These are phyloP conservation scores for Fraxinus velutina DNA, from an alignment of 305 asterid genomes.

Conservation along the genomic window DNA sequence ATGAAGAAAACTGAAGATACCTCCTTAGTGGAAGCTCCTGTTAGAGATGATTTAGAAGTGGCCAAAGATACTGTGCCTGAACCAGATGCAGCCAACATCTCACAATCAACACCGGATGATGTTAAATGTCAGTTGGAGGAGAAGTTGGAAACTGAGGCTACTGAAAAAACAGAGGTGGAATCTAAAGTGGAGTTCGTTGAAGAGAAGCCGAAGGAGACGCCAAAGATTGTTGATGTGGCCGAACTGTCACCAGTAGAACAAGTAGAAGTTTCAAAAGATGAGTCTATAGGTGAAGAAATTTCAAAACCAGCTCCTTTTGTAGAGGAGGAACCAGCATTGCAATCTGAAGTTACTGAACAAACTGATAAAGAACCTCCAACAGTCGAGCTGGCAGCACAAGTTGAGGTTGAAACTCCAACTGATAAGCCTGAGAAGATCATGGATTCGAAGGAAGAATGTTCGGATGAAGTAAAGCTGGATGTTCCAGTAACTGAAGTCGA, in stretches of 20 bases:
- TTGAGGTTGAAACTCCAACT: constrained; percentile 25
- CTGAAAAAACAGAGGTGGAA: constrained; percentile 18
- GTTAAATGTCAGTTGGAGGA: constrained; percentile 23
- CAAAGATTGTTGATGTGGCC: constrained; percentile 25
- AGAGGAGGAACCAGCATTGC: constrained; percentile 31
- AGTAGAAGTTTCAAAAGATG: constrained; percentile 29
- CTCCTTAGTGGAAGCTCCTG: neutral
- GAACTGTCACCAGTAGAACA: constrained; percentile 25
- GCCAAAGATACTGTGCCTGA: constrained; percentile 23
- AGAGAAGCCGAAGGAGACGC: constrained; percentile 33
- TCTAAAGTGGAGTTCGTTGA: constrained; percentile 12
- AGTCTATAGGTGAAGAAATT: constrained; percentile 18
- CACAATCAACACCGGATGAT: constrained; percentile 11
- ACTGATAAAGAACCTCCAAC: constrained; percentile 23
- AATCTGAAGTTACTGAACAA: constrained; percentile 23
- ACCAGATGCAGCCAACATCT: neutral
- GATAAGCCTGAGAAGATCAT: constrained; percentile 24
- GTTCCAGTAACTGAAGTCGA: constrained; percentile 13
- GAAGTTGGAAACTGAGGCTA: constrained; percentile 23
- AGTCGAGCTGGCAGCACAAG: constrained; percentile 26
- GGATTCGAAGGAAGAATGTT: constrained; percentile 18
- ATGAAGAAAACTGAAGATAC: constrained; percentile 21
- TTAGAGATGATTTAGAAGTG: neutral
- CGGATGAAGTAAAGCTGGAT: neutral
- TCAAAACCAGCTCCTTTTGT: constrained; percentile 20